Evolutionary conservation across 2,329 filamentous ascomycete species (phyloP).

Genomic region (Chrysoporthe cubensis): DNA sequence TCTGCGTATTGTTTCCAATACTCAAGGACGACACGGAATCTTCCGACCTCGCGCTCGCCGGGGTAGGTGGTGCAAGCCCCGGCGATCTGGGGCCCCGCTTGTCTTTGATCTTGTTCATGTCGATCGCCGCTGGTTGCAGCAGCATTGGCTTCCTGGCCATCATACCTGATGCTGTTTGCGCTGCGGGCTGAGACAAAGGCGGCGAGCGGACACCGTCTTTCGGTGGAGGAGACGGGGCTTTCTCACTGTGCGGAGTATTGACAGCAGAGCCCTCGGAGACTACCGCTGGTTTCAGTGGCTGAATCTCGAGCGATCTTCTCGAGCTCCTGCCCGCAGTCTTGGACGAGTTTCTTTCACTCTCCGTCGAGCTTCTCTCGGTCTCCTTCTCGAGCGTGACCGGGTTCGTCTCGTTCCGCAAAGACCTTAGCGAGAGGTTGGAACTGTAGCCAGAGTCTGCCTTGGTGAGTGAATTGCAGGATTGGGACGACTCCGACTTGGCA

Average conservation of each 20-base stretch:
- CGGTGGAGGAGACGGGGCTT: slow-evolving; percentile 39
- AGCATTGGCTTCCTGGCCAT: slow-evolving; percentile 28
- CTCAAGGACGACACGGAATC: slow-evolving; percentile 39
- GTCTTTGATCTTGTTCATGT: slow-evolving; percentile 24
- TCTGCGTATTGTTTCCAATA: slow-evolving; percentile 42
- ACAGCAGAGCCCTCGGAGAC: slow-evolving; percentile 14
- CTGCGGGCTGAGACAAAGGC: slow-evolving; percentile 14
- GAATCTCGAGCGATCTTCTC: slow-evolving; percentile 24
- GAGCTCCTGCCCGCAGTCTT: slow-evolving; percentile 1
- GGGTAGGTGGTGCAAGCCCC: slow-evolving; percentile 35
- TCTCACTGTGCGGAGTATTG: slow-evolving; percentile 28
- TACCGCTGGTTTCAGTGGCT: slow-evolving; percentile 23
- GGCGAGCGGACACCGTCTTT: slow-evolving; percentile 37
- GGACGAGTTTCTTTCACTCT: slow-evolving; percentile 13
- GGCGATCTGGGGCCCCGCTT: slow-evolving; percentile 32
- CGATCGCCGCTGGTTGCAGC: slow-evolving; percentile 32
- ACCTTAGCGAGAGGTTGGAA: slow-evolving; percentile 61
- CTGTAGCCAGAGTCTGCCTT: slow-evolving; percentile 67
- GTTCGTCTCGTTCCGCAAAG: slow-evolving; percentile 47
- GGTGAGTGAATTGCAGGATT: slow-evolving; percentile 49
- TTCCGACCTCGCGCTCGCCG: slow-evolving; percentile 36
- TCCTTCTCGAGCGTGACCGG: slow-evolving; percentile 36
- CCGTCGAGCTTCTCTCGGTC: slow-evolving; percentile 23
- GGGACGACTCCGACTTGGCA: slow-evolving; percentile 44
- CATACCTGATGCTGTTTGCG: slow-evolving; percentile 21